phyloP scores from a whole-genome alignment of 2,329 filamentous ascomycete species.

The Aspergillus chevalieri region DNA sequence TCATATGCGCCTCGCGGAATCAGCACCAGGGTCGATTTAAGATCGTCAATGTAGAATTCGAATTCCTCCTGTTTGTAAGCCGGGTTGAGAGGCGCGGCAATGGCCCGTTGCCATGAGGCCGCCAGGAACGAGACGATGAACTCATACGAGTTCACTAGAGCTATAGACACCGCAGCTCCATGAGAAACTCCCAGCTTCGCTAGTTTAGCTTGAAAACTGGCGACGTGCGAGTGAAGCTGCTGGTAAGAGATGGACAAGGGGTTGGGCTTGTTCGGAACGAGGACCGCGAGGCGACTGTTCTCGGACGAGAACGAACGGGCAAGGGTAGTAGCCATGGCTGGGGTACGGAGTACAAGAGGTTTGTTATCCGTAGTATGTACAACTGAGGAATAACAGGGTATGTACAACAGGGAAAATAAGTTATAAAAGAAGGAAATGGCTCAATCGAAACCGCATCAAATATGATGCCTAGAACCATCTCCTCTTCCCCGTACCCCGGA shows the following conservation, averaged over 20 bases:
- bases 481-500: background rate
- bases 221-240: conserved; percentile 60
- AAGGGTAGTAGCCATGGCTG: conserved; percentile 47
- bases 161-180: conserved; percentile 71
- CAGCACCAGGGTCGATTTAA: conserved; percentile 71
- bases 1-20: conserved; percentile 66
- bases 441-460: background rate
- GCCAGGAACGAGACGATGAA: conserved; percentile 84
- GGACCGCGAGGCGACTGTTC: conserved; percentile 57
- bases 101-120: conserved; percentile 74
- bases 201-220: conserved; percentile 69
- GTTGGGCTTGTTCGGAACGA: conserved; percentile 61
- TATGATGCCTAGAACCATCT: background rate
- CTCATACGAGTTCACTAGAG: conserved; percentile 76
- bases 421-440: background rate
- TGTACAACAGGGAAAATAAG: too few relatives aligned
- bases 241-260: conserved; percentile 64
- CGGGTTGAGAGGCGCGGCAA: conserved; percentile 81
- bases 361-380: background rate
- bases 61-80: conserved; percentile 86
- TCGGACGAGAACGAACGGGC: conserved; percentile 51
- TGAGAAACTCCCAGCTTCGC: conserved; percentile 66
- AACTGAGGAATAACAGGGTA: background rate
- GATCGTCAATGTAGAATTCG: conserved; percentile 85
- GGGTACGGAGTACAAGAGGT: background rate